Evolutionary conservation across 2,329 filamentous ascomycete genomes (phyloP).

Genomic region (Epichloe elymi): DNA sequence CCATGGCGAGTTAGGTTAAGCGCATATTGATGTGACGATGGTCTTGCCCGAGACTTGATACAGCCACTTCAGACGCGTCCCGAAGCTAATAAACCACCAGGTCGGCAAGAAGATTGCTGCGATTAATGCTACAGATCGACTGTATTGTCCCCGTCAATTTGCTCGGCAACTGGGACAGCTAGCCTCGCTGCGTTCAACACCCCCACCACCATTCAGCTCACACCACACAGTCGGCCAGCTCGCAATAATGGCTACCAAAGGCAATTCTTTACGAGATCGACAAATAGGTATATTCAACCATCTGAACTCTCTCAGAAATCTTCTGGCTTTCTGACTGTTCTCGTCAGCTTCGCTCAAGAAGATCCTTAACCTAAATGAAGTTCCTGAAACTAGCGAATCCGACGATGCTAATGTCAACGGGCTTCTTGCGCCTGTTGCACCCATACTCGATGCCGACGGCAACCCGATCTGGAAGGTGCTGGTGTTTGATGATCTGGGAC

Average conservation of each 20-base stretch:
- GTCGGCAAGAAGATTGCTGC: neutral
- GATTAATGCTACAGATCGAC: neutral
- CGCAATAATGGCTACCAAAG: constrained; percentile 31
- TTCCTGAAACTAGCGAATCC: constrained; percentile 42
- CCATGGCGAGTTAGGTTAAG: neutral
- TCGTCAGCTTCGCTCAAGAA: constrained; percentile 74
- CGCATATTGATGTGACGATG: neutral
- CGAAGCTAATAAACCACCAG: neutral
- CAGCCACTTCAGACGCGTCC: neutral
- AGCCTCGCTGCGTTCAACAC: neutral
- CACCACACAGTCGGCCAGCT: neutral
- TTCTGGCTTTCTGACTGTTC: neutral
- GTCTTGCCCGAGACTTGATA: neutral
- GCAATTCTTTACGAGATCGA: constrained; percentile 35
- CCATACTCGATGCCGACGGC: constrained; percentile 73
- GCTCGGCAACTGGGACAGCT: neutral
- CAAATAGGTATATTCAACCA: constrained; percentile 28
- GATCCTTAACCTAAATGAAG: constrained; percentile 87
- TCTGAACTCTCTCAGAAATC: neutral
- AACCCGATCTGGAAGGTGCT: constrained; percentile 97
- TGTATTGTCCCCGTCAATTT: neutral
- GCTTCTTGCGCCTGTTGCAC: constrained; percentile 54
- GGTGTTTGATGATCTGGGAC: constrained; percentile 81
- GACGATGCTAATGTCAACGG: constrained; percentile 53
- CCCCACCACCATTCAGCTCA: neutral